A percentile compares a stretch with the other conserved stretches of the same genome.
Evolutionary conservation across 2,329 filamentous ascomycete genomes (phyloP).

Genomic region (Tolypocladium tundrense): DNA sequence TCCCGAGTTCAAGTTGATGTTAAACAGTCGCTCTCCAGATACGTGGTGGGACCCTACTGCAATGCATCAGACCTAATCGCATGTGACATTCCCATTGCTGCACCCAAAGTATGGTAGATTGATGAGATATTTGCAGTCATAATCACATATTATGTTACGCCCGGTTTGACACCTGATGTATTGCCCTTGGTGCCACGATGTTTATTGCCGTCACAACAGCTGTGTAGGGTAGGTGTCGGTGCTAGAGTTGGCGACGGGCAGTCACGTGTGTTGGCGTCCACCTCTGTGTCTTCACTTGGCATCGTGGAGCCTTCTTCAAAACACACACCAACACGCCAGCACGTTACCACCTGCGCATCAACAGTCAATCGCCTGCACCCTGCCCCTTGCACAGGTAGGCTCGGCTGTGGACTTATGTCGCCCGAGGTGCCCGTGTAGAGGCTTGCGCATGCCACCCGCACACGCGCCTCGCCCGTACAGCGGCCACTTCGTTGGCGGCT

Average conservation of each 20-base stretch:
- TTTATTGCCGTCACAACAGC: neutral
- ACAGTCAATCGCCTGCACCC: neutral
- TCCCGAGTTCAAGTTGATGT: too few species aligned
- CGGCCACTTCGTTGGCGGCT: neutral
- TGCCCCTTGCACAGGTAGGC: neutral
- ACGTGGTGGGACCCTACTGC: too few species aligned
- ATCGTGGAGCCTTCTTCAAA: constrained; percentile 5
- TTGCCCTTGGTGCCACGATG: neutral
- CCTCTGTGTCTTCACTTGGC: constrained; percentile 3
- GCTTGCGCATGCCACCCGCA: neutral
- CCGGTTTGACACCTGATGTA: neutral
- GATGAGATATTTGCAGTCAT: too few species aligned
- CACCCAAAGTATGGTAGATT: neutral
- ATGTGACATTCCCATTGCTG: neutral
- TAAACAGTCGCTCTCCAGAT: too few species aligned
- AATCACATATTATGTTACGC: too few species aligned
- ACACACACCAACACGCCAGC: neutral
- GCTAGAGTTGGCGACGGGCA: neutral
- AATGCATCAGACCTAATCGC: neutral
- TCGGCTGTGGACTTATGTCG: neutral
- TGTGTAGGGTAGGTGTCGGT: neutral
- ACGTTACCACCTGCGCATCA: neutral
- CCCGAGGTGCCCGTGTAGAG: neutral
- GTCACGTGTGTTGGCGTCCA: neutral
- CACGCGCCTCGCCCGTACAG: neutral